These are phyloP conservation scores for Coemansia sp. DNA, from an alignment of 192 early-diverging fungal species.

Conservation along the genomic window DNA sequence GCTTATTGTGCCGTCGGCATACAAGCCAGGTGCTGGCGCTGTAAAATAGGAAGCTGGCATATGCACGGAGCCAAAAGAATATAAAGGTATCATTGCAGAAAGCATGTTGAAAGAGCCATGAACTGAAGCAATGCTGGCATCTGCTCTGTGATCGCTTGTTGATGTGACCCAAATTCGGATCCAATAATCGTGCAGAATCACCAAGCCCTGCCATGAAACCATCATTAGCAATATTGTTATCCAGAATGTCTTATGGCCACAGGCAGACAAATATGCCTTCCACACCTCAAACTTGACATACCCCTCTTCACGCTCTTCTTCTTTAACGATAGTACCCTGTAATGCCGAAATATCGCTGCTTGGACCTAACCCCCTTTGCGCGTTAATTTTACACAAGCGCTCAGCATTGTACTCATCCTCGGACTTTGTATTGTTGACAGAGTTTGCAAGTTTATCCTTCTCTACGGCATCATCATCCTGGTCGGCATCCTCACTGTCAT, in stretches of 20 bases:
- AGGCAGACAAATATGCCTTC: slow-evolving; percentile 66
- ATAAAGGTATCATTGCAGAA: slow-evolving; percentile 42
- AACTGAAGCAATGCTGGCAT: background rate
- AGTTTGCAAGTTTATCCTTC: background rate
- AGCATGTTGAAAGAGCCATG: no score
- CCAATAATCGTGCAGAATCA: slow-evolving; percentile 64
- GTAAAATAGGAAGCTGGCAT: background rate
- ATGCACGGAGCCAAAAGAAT: slow-evolving; percentile 12
- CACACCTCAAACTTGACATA: slow-evolving; percentile 70
- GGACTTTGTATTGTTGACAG: slow-evolving; percentile 3
- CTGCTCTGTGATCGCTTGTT: background rate
- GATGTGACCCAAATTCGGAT: slow-evolving; percentile 60
- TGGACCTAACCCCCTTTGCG: slow-evolving; percentile 34
- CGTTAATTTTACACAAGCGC: slow-evolving; percentile 19
- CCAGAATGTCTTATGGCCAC: slow-evolving; percentile 65
- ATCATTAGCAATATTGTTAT: slow-evolving; percentile 51
- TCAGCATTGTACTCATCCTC: slow-evolving; percentile 34
- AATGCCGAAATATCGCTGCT: slow-evolving; percentile 10
- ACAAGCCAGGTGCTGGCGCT: background rate
- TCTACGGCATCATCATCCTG: background rate
- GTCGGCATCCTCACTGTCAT: slow-evolving; percentile 4
- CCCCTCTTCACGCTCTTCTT: slow-evolving; percentile 79
- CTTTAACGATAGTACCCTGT: slow-evolving; percentile 66
- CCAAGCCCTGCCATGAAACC: slow-evolving; percentile 35
- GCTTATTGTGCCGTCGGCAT: background rate